Conservation (phyloP, 1,284 basidiomycete genomes). For the Golubevia sp. region DNA sequence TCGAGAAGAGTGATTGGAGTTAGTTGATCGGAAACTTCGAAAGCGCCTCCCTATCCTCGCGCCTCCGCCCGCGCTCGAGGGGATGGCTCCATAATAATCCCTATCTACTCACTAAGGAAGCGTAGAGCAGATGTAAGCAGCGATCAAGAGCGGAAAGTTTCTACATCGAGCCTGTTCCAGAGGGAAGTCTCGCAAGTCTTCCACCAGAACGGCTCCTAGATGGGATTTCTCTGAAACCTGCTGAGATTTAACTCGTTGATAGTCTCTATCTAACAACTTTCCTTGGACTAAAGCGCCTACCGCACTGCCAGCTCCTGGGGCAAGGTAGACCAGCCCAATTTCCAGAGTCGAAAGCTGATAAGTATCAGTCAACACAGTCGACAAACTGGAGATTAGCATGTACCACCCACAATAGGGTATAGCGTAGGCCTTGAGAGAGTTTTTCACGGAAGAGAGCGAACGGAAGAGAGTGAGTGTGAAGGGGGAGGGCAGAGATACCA, state of each 20-base stretch:
- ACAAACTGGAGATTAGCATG: neutral
- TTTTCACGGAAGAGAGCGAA: neutral
- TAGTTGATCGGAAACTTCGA: too few species aligned
- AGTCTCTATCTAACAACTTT: slow-evolving; percentile 58
- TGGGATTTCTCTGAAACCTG: slow-evolving; percentile 48
- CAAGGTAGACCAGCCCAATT: slow-evolving; percentile 7
- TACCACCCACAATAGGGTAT: neutral
- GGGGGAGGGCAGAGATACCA: neutral
- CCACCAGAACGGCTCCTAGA: slow-evolving; percentile 49
- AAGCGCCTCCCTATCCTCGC: too few species aligned
- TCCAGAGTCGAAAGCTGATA: neutral
- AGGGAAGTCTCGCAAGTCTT: slow-evolving; percentile 20
- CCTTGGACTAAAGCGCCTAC: slow-evolving; percentile 51
- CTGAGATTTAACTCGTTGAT: slow-evolving; percentile 39
- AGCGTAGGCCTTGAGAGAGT: neutral
- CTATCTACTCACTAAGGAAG: too few species aligned
- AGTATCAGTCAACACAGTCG: neutral
- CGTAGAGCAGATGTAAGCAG: slow-evolving; percentile 26
- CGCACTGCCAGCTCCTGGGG: slow-evolving; percentile 56
- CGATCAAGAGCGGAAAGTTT: neutral
- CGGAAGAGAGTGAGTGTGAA: neutral
- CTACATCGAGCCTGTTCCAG: neutral
- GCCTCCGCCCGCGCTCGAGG: too few species aligned
- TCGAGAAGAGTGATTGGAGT: too few species aligned
- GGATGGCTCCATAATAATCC: too few species aligned